Percentiles rank a stretch among this genome's conserved stretches.
Evolutionary conservation across 148 eudicot species (phyloP).

Genomic region (Rhododendron mucronatum): DNA sequence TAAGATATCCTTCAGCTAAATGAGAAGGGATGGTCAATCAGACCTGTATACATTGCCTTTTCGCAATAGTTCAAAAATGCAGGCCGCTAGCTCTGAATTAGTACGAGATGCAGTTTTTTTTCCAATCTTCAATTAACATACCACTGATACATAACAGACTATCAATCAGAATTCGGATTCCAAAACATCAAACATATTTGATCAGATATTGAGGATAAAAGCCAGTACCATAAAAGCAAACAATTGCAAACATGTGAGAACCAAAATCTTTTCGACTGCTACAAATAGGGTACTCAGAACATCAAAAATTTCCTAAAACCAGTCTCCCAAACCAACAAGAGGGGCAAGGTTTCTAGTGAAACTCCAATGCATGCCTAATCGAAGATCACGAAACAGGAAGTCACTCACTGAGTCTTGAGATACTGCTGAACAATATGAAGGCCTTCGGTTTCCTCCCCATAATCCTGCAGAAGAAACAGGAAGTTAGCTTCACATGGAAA

Average conservation of each 20-base stretch:
- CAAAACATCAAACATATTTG: background rate
- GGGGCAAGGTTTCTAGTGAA: background rate
- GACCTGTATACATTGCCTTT: no score
- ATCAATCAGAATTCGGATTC: background rate
- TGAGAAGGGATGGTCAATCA: no score
- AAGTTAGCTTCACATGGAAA: background rate
- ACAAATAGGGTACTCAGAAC: background rate
- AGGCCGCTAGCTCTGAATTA: background rate
- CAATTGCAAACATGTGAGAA: background rate
- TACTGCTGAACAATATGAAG: slow-evolving; percentile 57
- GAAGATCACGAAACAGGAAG: no score
- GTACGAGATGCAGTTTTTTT: background rate
- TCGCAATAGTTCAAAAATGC: no score
- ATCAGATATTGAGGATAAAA: background rate
- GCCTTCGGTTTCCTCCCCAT: slow-evolving; percentile 60
- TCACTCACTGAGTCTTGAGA: slow-evolving; percentile 44
- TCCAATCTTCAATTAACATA: background rate
- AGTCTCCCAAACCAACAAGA: background rate
- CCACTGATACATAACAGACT: background rate
- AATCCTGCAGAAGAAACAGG: slow-evolving; percentile 32
- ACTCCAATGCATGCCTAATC: background rate
- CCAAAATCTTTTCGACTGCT: background rate
- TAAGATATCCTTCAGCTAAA: no score
- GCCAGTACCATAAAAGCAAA: background rate
- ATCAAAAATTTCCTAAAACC: slow-evolving; percentile 1